Conservation (phyloP, 805 yeast genomes). For the Kurtzmaniella fragi region DNA sequence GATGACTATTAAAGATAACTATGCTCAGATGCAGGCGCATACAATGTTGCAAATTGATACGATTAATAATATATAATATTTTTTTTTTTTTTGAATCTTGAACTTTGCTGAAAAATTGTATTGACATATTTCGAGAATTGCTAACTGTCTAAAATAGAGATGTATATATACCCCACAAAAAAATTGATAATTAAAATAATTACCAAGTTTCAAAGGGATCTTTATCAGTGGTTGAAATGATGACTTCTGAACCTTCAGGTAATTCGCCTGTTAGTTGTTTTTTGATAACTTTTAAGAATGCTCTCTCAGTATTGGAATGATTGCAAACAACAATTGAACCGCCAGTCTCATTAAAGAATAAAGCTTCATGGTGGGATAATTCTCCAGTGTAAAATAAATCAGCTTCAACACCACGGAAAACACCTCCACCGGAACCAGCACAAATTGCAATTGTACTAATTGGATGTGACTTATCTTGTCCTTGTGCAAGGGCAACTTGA, state of each 20-base stretch:
- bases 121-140: too few species aligned
- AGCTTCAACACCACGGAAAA: conserved; percentile 54
- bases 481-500: conserved; percentile 50
- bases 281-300: conserved; percentile 57
- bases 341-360: conserved; percentile 67
- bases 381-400: conserved; percentile 91
- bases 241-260: conserved; percentile 36
- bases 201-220: conserved; percentile 53
- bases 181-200: too few species aligned
- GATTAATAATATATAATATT: too few species aligned
- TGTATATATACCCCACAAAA: too few species aligned
- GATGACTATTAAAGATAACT: too few species aligned
- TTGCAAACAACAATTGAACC: conserved; percentile 72
- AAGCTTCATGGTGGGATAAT: conserved; percentile 87
- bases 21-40: too few species aligned
- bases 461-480: conserved; percentile 18
- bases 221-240: conserved; percentile 49
- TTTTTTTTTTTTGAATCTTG: too few species aligned
- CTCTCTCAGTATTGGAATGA: conserved; percentile 91
- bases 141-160: too few species aligned
- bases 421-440: conserved; percentile 91
- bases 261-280: conserved; percentile 44
- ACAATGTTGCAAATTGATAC: too few species aligned
- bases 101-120: too few species aligned
- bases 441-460: conserved; percentile 73